Percentiles rank a stretch among this genome's conserved stretches.
Conservation (phyloP, 805 yeast genomes). For the Cyberlindnera galapagoensis region DNA sequence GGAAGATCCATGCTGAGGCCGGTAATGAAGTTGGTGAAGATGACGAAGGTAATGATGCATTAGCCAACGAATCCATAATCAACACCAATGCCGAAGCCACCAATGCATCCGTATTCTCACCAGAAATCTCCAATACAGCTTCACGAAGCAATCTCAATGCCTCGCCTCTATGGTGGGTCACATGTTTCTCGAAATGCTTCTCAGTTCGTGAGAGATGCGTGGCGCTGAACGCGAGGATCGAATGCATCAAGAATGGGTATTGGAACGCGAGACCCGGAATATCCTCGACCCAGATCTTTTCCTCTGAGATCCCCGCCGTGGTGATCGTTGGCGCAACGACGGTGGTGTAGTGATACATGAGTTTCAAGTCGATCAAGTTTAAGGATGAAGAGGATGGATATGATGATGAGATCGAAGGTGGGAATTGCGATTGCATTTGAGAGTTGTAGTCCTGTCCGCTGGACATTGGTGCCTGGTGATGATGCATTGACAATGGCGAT, state of each 20-base stretch:
- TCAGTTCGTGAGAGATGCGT: constrained; percentile 81
- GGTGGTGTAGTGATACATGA: constrained; percentile 84
- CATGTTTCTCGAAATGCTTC: constrained; percentile 70
- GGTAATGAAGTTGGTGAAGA: constrained; percentile 52
- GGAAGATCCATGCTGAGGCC: constrained; percentile 95
- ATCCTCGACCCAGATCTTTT: constrained; percentile 79
- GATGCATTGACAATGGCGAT: constrained; percentile 20
- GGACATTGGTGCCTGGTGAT: constrained; percentile 10
- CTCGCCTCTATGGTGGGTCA: constrained; percentile 81
- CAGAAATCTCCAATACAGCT: constrained; percentile 77
- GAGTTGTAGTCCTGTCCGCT: constrained; percentile 9
- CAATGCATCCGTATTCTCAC: constrained; percentile 85
- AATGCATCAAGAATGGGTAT: constrained; percentile 88
- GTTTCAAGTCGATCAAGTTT: constrained; percentile 48
- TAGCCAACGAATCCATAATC: constrained; percentile 90
- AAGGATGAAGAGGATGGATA: constrained; percentile 45
- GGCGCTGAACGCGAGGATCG: constrained; percentile 84
- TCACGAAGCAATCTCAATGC: constrained; percentile 76
- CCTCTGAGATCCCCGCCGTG: constrained; percentile 83
- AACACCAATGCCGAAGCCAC: constrained; percentile 87
- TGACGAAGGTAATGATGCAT: constrained; percentile 54
- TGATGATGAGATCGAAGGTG: constrained; percentile 9
- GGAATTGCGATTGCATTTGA: constrained; percentile 5
- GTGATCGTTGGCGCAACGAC: constrained; percentile 83
- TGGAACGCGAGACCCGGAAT: constrained; percentile 85